Conservation (phyloP, 108 stramenopile genomes). For the Seminavis robusta region DNA sequence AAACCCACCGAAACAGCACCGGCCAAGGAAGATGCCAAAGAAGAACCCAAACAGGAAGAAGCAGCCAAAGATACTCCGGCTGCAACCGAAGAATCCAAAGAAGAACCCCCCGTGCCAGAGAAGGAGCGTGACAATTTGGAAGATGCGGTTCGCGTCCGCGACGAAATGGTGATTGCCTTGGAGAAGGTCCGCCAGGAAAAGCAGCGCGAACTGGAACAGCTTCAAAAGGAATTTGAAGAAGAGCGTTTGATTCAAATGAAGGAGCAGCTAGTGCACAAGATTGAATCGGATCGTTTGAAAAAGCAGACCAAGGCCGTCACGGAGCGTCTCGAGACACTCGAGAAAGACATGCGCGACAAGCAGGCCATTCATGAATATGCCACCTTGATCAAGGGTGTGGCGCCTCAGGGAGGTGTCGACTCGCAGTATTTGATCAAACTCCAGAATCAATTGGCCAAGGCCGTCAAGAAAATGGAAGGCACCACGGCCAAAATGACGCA, state of each 20-base stretch:
- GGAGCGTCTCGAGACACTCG: conserved; percentile 53
- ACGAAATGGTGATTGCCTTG: conserved; percentile 30
- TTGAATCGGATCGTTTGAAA: conserved; percentile 56
- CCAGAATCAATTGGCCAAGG: conserved; percentile 58
- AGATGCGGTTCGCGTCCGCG: conserved; percentile 37
- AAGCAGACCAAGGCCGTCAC: conserved; percentile 48
- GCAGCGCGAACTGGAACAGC: conserved; percentile 29
- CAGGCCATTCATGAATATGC: conserved; percentile 66
- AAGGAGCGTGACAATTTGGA: conserved; percentile 32
- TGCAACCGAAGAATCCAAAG: conserved; percentile 18
- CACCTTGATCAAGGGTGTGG: conserved; percentile 65
- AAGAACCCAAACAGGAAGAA: no score
- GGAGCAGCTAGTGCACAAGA: conserved; percentile 46
- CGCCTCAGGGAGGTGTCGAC: conserved; percentile 54
- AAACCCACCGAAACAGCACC: no score
- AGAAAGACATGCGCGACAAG: conserved; percentile 63
- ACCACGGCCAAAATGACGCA: conserved; percentile 53
- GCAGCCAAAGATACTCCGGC: background rate
- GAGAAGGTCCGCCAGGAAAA: conserved; percentile 52
- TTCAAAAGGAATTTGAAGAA: conserved; percentile 49
- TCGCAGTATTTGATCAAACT: conserved; percentile 58
- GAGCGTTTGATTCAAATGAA: conserved; percentile 55
- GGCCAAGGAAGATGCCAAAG: no score
- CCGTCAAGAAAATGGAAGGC: conserved; percentile 60
- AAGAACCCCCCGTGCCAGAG: no score